Conservation (phyloP, 169 alveolate species). For the Plasmodium sp. region DNA sequence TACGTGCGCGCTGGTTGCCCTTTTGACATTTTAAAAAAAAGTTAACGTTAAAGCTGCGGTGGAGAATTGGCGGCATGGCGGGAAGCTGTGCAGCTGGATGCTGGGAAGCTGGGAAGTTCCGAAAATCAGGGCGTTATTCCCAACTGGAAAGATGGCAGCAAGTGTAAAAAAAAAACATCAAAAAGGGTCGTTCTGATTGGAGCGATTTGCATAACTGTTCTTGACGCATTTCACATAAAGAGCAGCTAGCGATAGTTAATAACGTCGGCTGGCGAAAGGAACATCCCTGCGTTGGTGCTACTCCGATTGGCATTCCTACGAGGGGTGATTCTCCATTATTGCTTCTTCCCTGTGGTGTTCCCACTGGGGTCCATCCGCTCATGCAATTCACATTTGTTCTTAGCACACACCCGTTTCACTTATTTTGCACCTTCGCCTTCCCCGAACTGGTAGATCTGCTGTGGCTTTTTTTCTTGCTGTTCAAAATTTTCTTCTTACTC, state of each 20-base stretch:
- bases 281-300: not conserved
- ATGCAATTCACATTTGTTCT: not conserved
- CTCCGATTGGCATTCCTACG: not conserved
- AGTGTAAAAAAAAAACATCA: not conserved
- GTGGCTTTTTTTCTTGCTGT: not conserved
- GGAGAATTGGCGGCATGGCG: not conserved
- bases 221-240: not conserved
- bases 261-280: not conserved
- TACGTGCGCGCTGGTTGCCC: not conserved
- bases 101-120: not conserved
- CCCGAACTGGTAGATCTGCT: not conserved
- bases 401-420: not conserved
- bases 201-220: not conserved
- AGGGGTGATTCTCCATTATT: not conserved
- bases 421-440: not conserved
- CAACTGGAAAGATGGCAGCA: not conserved
- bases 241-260: not conserved
- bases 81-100: not conserved
- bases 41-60: not conserved
- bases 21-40: not conserved
- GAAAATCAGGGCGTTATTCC: not conserved
- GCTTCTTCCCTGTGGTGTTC: not conserved
- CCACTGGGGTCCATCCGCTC: not conserved
- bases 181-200: not conserved
- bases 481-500: not conserved